Percentiles rank a stretch among this genome's conserved stretches.
These are phyloP conservation scores for Pseudozyma sp. DNA, from an alignment of 1,284 basidiomycete genomes.

Conservation along the genomic window DNA sequence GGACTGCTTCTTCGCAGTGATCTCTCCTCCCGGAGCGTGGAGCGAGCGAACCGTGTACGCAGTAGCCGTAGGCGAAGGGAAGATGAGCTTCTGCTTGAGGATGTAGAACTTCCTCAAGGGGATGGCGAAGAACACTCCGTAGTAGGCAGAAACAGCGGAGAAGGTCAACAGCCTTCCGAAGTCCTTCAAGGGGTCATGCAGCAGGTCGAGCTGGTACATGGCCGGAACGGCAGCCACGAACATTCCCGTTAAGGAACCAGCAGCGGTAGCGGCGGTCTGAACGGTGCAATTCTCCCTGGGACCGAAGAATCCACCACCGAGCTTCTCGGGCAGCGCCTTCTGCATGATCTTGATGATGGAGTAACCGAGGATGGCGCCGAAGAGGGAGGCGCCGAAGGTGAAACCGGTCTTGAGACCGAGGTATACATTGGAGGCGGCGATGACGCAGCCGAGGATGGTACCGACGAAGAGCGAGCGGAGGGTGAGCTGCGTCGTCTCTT, in stretches of 20 bases:
- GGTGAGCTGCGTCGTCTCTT: conserved; percentile 47
- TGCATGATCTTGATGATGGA: conserved; percentile 76
- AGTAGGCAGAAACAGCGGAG: conserved; percentile 75
- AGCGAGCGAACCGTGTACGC: conserved; percentile 77
- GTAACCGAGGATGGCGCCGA: conserved; percentile 77
- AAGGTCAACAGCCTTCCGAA: conserved; percentile 72
- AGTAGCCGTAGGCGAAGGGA: conserved; percentile 78
- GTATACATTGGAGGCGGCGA: conserved; percentile 77
- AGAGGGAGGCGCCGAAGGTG: conserved; percentile 76
- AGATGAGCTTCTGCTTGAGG: conserved; percentile 77
- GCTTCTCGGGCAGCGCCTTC: conserved; percentile 71
- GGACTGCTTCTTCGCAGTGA: conserved; percentile 75
- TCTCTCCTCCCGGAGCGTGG: conserved; percentile 70
- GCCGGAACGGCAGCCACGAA: conserved; percentile 78
- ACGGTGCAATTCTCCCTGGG: conserved; percentile 76
- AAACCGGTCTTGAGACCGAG: conserved; percentile 77
- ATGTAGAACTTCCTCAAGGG: conserved; percentile 77
- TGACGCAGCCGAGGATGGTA: conserved; percentile 74
- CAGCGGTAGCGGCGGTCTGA: conserved; percentile 61
- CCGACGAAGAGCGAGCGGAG: conserved; percentile 75
- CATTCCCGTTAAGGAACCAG: conserved; percentile 72
- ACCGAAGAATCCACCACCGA: conserved; percentile 76
- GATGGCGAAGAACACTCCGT: conserved; percentile 78
- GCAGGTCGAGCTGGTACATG: conserved; percentile 73
- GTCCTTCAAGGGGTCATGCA: conserved; percentile 52